Base-by-base conservation (phyloP, 176 grass and related monocot genomes). In the Poa annua region DNA sequence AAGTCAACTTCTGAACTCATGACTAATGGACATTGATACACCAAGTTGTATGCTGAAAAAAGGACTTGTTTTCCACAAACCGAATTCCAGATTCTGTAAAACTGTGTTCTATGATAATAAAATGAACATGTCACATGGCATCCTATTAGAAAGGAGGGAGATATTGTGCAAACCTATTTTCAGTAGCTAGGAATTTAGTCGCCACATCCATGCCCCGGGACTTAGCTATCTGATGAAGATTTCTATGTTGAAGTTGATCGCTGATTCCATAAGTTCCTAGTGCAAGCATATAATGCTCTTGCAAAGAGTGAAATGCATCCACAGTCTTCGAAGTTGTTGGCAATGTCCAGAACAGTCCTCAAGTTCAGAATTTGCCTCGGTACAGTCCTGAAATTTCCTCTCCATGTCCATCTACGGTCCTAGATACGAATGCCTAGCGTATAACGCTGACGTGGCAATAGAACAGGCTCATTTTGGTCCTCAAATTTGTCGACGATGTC, bases 211-310 rank as follows among this genome's bases (percentile, higher is more conserved):
- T 77, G 49, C 79, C 75, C 77, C 83, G 83, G 79, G 75, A 54
- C 78, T 79, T 51, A 98, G 73, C 80, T 98, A 92, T 42, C 88
- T 92, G 56, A 93, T 82, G 56, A 95, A 98, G 78, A 95, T 78
- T 95, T 95, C 89, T 51, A 98, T 39, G 38, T 39, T 39, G 38
- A 39, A 22, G 87, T 85, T 39, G 3, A 39, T 39, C 38, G 4
- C 38, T 5, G 6, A 5, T 60, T 93, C 90, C 85, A 85, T 88
- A 83, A 98, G 92, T 68, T 98, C 96, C 96, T 98, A 92, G 77
- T 90, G 71, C 79, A 17, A 84, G 41, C 53, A 42, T 66, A 79
- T 34, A 86, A 81, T n/a, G n/a, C n/a, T n/a, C n/a, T n/a, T n/a
- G n/a, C n/a, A n/a, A n/a, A n/a, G n/a, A n/a, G n/a, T n/a, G n/a